Evolutionary conservation across 371 early-diverging fungal genomes (phyloP).

Genomic region (Lichtheimia ramosa): DNA sequence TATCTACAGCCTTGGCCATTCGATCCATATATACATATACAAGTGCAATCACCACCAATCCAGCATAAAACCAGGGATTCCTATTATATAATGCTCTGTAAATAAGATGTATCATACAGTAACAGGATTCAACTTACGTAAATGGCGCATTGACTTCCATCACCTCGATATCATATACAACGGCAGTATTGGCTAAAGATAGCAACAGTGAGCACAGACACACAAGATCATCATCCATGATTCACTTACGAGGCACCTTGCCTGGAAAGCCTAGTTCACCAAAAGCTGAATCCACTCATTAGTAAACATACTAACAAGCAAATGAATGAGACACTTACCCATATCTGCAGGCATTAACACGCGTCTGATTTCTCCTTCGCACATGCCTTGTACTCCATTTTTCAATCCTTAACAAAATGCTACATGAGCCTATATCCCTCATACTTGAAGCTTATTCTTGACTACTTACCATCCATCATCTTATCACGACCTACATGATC

Average conservation of each 20-base stretch:
- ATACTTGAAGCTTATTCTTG: neutral
- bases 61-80: slow-evolving; percentile 41
- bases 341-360: slow-evolving; percentile 64
- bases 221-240: neutral
- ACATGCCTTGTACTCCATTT: slow-evolving; percentile 73
- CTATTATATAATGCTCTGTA: slow-evolving; percentile 11
- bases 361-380: slow-evolving; percentile 64
- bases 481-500: slow-evolving; percentile 25
- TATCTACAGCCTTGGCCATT: slow-evolving; percentile 16
- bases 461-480: slow-evolving; percentile 25
- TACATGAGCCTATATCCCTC: neutral
- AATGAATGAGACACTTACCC: slow-evolving; percentile 23
- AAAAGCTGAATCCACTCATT: slow-evolving; percentile 19
- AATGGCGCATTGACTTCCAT: slow-evolving; percentile 26
- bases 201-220: neutral
- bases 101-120: neutral
- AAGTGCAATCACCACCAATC: slow-evolving; percentile 9
- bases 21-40: slow-evolving; percentile 14
- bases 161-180: slow-evolving; percentile 42
- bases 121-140: slow-evolving; percentile 21
- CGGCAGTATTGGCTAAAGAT: slow-evolving; percentile 28
- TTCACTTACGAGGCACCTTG: slow-evolving; percentile 31
- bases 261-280: slow-evolving; percentile 35
- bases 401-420: slow-evolving; percentile 52
- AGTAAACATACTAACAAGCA: neutral